Evolutionary conservation across 371 early-diverging fungal species (phyloP).

Genomic region (Nematocida sp.): DNA sequence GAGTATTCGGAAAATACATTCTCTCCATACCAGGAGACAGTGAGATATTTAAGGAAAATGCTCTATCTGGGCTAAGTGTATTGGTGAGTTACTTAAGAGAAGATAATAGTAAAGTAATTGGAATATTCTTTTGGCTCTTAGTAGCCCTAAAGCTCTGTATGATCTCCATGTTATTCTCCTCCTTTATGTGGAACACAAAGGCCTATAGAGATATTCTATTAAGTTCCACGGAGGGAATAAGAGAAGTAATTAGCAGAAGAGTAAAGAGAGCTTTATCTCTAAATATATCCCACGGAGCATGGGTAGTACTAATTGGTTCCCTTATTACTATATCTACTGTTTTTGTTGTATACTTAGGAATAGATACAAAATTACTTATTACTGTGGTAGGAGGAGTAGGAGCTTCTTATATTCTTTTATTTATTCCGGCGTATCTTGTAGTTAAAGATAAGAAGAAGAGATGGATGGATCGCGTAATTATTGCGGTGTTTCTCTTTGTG

Average conservation of each 20-base stretch:
- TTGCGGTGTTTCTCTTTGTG: neutral
- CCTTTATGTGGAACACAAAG: neutral
- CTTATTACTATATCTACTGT: neutral
- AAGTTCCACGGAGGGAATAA: neutral
- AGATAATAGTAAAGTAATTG: neutral
- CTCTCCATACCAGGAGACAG: neutral
- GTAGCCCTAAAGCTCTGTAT: neutral
- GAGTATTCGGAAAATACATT: neutral
- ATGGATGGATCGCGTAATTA: neutral
- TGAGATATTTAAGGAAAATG: neutral
- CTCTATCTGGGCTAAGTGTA: no score
- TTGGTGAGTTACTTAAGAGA: neutral
- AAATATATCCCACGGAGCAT: no score
- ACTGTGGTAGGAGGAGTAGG: neutral
- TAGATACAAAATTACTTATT: neutral
- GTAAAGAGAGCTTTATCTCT: no score
- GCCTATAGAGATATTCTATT: neutral
- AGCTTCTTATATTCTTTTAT: neutral
- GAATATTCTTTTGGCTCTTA: neutral
- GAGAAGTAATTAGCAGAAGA: no score
- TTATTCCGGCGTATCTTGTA: neutral
- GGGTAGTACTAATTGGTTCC: neutral
- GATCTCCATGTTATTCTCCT: neutral
- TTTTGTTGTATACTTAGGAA: neutral
- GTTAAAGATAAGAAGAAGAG: neutral